Evolutionary conservation across 2,329 filamentous ascomycete species (phyloP).

Genomic region (Trichoderma sp.): DNA sequence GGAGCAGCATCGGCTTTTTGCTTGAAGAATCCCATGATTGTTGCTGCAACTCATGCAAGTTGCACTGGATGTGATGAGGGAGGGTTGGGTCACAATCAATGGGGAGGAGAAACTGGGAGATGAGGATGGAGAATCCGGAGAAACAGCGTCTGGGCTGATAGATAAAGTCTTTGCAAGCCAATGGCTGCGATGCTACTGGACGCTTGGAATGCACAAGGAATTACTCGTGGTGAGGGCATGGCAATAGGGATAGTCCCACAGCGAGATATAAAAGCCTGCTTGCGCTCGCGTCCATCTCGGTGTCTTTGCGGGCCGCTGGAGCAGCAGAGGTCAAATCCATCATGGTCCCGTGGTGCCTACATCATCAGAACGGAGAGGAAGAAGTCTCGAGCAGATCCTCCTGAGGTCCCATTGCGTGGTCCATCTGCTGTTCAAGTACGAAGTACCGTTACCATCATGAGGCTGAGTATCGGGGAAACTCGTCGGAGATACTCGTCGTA

Average conservation of each 20-base stretch:
- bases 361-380: neutral
- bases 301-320: constrained; percentile 25
- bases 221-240: neutral
- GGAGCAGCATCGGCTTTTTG: constrained; percentile 1
- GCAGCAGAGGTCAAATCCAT: neutral
- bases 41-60: constrained; percentile 5
- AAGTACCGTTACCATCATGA: constrained; percentile 19
- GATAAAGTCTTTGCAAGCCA: constrained; percentile 15
- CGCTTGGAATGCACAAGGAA: neutral
- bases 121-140: neutral
- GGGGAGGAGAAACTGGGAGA: neutral
- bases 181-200: constrained; percentile 2
- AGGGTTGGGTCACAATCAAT: neutral
- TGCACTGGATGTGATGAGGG: neutral
- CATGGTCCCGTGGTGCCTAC: constrained; percentile 7
- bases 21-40: constrained; percentile 21
- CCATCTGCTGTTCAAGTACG: constrained; percentile 21
- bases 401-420: neutral
- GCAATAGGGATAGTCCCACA: constrained; percentile 20
- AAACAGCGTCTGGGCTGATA: constrained; percentile 15
- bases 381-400: constrained; percentile 2
- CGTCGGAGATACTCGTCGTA: constrained; percentile 19
- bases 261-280: constrained; percentile 15
- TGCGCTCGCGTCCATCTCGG: constrained; percentile 25
- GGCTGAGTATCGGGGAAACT: constrained; percentile 19